Conservation (phyloP, 2,329 filamentous ascomycete species). For the Trichophyton simii region DNA sequence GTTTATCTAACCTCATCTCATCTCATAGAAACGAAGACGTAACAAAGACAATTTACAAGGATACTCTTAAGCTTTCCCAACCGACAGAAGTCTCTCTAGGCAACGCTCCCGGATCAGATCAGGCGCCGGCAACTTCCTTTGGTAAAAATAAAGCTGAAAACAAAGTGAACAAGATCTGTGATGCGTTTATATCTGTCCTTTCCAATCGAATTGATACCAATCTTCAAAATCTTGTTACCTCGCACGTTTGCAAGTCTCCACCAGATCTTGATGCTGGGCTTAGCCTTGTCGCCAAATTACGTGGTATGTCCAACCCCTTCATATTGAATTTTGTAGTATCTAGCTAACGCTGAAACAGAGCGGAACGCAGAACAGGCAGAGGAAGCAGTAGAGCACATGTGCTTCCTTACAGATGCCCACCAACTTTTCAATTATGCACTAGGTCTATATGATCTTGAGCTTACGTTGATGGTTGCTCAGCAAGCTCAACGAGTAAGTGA, state of each 20-base stretch:
- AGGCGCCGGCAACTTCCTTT: conserved; percentile 4
- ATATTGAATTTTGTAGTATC: not conserved
- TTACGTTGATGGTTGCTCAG: conserved; percentile 82
- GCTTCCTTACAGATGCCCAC: conserved; percentile 90
- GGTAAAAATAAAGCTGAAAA: conserved; percentile 18
- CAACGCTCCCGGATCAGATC: conserved; percentile 14
- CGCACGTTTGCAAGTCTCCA: conserved; percentile 84
- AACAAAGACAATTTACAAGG: conserved; percentile 80
- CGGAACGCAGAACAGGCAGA: conserved; percentile 63
- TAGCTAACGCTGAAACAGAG: conserved; percentile 22
- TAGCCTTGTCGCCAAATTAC: conserved; percentile 60
- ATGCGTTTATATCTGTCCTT: conserved; percentile 63
- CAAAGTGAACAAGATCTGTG: conserved; percentile 82
- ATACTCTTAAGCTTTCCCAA: conserved; percentile 51
- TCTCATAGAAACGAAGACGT: conserved; percentile 66
- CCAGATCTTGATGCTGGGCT: conserved; percentile 82
- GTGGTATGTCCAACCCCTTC: conserved; percentile 25
- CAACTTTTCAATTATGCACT: conserved; percentile 81
- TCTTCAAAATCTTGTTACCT: conserved; percentile 85
- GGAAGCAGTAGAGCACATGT: conserved; percentile 88
- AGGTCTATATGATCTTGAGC: conserved; percentile 80
- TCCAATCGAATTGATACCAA: conserved; percentile 49
- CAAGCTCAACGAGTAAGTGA: conserved; percentile 64
- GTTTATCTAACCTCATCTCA: conserved; percentile 11
- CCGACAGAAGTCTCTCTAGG: conserved; percentile 18